A percentile compares a stretch with the other conserved stretches of the same genome.
phyloP scores from a whole-genome alignment of 768 basidiomycete genomes.

The Kwoniella sp. region DNA sequence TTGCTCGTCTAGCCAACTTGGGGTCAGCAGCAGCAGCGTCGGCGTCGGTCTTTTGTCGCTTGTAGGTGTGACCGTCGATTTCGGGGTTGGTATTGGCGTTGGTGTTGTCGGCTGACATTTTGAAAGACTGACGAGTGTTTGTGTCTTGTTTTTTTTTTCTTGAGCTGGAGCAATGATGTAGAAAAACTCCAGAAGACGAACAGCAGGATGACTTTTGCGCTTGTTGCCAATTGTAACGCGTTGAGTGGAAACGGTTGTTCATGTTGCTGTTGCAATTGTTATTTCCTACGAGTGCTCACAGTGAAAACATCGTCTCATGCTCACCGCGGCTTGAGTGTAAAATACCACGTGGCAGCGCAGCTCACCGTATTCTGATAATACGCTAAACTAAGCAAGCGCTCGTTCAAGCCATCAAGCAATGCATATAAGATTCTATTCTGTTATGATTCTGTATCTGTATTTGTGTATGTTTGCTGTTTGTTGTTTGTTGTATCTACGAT shows the following conservation, averaged over 20 bases:
- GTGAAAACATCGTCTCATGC: neutral
- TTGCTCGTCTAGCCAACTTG: conserved; percentile 39
- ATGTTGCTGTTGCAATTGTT: too few species aligned
- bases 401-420: neutral
- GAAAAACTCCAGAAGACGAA: neutral
- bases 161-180: neutral
- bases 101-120: neutral
- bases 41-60: conserved; percentile 17
- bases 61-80: conserved; percentile 23
- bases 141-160: neutral
- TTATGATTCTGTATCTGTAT: neutral
- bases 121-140: neutral
- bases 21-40: conserved; percentile 12
- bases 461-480: neutral
- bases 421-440: neutral
- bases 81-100: conserved; percentile 16
- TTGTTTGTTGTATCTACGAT: neutral
- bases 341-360: neutral
- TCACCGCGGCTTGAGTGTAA: neutral
- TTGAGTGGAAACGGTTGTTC: too few species aligned
- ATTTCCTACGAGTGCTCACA: neutral
- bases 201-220: neutral
- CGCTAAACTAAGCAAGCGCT: neutral
- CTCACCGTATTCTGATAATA: neutral
- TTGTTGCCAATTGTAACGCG: too few species aligned